Evolutionary conservation across 768 basidiomycete genomes (phyloP), one percentile per base, ranked within the genome.

Genomic region (Kondoa subrosea): DNA sequence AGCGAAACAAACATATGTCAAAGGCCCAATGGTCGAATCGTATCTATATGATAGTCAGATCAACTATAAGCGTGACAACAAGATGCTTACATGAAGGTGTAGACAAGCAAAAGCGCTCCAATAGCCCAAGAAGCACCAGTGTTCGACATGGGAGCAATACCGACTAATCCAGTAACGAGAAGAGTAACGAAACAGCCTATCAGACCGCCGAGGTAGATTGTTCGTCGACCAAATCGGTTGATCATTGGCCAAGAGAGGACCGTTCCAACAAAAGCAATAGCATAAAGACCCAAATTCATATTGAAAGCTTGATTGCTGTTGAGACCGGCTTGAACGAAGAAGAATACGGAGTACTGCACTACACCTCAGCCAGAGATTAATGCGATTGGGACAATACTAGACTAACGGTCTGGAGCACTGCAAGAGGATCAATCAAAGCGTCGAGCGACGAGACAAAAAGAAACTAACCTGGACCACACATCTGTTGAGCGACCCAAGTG

Each of bases 201-300:
- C 2, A 78, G 75, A 60, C 78, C 78, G 32, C 56, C 57, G 30
- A 79, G 59, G 74, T 78, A 80, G n/a, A 80, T 73, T 2, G 66
- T 69, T 57, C 78, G 74, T 27, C 79, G 76, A 29, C 79, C 79
- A 67, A 77, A 73, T 8, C 59, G 30, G 1, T 25, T 40, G 68
- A 73, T 72, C 40, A 78, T 67, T 14, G 77, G 71, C 78, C 78
- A 79, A 3, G 74, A 75, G 0, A 69, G 64, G 62, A 78, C 69
- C 2, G 77, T 78, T 12, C 77, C 78, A 61, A 76, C 70, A 64
- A 74, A 72, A 59, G 76, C 76, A 70, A 78, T 72, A 15, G 64
- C 71, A 62, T 74, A 72, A 57, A 66, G 68, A 25, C 34, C 65
- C 29, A 72, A 67, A 27, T 56, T 72, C 56, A 76, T 64, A 29